Base-by-base conservation (phyloP, 1,284 basidiomycete genomes). In the Blastosporella zonata region DNA sequence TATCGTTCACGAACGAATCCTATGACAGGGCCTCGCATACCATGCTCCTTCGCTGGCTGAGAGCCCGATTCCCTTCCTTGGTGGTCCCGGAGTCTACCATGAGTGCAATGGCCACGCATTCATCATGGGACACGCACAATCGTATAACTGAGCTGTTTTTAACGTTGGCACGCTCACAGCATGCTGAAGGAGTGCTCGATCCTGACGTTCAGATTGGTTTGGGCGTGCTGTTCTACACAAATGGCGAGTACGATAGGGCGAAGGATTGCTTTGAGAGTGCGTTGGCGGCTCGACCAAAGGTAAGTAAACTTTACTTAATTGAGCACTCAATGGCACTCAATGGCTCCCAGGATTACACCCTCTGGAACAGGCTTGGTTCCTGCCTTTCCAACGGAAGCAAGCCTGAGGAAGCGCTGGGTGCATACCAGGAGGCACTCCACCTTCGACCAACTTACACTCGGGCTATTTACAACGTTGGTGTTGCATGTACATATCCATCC, bases 351-450 rank as follows among this genome's bases (percentile, higher is more conserved):
- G 97, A 99, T 68, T 98, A 94, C 65, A 71, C 96, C 10, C 72
- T 99, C 6, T 99, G 97, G 97, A 99, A 99, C 67, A 77, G 97
- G 43, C 74, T 97, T 4, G 97, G 97, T 2, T 97, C 96, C 1
- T 94, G 90, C 5, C 75, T 99, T 31, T 97, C 95, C 13, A 99
- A 99, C 65, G 93, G 93, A 1, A 93, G 84, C 53, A 89, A 92
- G 58, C 91, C 96, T 0, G 97, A 99, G 67, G 92, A 97, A 66
- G 96, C 97, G 2, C 80, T 99, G 27, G 91, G 92, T 34, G 95
- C 94, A 10, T 99, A 99, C 67, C 80, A 91, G 54, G 86, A 94
- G 64, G 97, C 97, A 0, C 74, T 99, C n/a, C 87, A 87, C 61
- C 73, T 98, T 41, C 84, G 95, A 34, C 97, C 97, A 12, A 95